Evolutionary conservation across 495 filamentous ascomycete genomes (phyloP).

Genomic region (Gamarada debralockiae): DNA sequence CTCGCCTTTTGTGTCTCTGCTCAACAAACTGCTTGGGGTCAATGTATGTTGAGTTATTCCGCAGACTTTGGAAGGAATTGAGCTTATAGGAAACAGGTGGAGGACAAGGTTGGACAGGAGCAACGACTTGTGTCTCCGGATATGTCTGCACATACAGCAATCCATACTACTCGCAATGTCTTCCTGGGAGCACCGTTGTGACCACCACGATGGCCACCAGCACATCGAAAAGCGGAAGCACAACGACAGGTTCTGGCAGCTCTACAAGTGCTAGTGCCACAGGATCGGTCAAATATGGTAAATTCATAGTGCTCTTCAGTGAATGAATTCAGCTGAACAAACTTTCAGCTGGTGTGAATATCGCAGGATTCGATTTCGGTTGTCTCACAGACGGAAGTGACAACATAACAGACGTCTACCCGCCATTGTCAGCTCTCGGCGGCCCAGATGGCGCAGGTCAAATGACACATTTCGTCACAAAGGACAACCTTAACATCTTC

Average conservation of each 20-base stretch:
- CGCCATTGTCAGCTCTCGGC: conserved; percentile 28
- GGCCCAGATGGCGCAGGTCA: conserved; percentile 38
- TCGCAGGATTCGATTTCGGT: conserved; percentile 48
- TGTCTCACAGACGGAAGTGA: conserved; percentile 45
- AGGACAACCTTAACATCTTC: conserved; percentile 51
- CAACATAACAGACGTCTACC: conserved; percentile 26
- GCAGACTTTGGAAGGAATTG: not conserved
- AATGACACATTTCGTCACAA: conserved; percentile 52
- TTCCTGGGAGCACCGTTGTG: not conserved
- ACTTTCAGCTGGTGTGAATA: conserved; percentile 31
- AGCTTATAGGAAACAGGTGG: conserved; percentile 8
- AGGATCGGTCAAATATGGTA: conserved; percentile 7
- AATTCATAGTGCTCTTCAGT: not conserved
- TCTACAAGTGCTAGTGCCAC: not conserved
- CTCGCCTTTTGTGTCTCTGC: not conserved
- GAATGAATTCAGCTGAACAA: not conserved
- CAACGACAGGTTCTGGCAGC: conserved; percentile 10
- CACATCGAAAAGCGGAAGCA: conserved; percentile 5
- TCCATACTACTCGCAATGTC: conserved; percentile 28
- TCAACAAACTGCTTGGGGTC: not conserved
- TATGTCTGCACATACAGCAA: conserved; percentile 4
- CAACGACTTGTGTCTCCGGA: conserved; percentile 14
- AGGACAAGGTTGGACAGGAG: conserved; percentile 10
- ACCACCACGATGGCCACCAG: not conserved
- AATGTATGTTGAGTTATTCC: not conserved